Base-by-base conservation (phyloP, 768 basidiomycete genomes). In the Boletus rufocinnamomeus region DNA sequence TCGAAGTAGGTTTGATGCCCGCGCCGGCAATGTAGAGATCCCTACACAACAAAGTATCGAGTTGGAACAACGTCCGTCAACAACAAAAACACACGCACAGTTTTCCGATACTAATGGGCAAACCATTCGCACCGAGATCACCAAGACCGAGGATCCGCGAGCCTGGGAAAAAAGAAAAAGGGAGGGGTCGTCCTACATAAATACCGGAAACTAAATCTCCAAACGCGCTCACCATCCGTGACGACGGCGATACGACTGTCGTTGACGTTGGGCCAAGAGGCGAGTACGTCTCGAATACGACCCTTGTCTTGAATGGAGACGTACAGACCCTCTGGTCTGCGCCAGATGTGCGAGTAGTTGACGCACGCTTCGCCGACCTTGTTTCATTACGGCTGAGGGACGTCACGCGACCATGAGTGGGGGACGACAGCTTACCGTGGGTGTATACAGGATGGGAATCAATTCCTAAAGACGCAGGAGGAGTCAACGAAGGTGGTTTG, bases 101-200 rank as follows among this genome's bases (percentile, higher is more conserved):
- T 77, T 91, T 91, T 32, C 90, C 89, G 53, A 89, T 84, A 54
- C 84, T 82, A 68, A 91, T 87, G 9, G 59, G 84, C 56, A 77
- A 40, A 2, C 74, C 76, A 45, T 77, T 78, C 28, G 75, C 73
- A 1, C 76, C 76, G 40, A 77, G 74, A 67, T 75, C 76, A 17
- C 77, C 84, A 8, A 91, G 80, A 56, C 90, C 89, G 32, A 92
- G 82, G 59, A 92, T 91, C 21, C 90, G 81, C 10, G 85, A 87
- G 52, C 83, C 88, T 62, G 2, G 6, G 9, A 13, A n/a, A 34
- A 32, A 6, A 4, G 7, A 3, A 7, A 1, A n/a, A n/a, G n/a
- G n/a, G n/a, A n/a, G n/a, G n/a, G n/a, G n/a, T n/a, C n/a, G n/a
- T n/a, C n/a, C n/a, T n/a, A n/a, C n/a, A n/a, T n/a, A n/a, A n/a